These are phyloP conservation scores for Polygonum aviculare DNA, from an alignment of 148 eudicot genomes.

Conservation along the genomic window DNA sequence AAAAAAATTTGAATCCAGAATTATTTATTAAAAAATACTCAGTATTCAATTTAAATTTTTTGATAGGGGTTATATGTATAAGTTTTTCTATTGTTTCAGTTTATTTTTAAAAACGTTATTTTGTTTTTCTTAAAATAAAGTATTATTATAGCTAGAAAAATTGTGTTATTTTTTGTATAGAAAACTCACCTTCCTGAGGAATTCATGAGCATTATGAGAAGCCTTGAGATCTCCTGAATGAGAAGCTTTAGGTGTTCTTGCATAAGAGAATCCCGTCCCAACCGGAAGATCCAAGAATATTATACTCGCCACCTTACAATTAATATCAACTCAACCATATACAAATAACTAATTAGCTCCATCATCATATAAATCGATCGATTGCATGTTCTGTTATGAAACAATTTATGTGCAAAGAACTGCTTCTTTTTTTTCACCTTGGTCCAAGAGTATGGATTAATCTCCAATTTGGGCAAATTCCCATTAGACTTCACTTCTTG, in stretches of 20 bases:
- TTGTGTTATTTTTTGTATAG: not conserved
- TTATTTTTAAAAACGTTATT: too few relatives aligned
- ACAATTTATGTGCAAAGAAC: not conserved
- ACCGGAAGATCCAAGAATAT: conserved; percentile 39
- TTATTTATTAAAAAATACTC: too few relatives aligned
- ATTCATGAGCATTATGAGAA: conserved; percentile 25
- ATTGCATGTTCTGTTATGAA: not conserved
- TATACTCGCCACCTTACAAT: conserved; percentile 32
- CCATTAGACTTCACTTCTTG: conserved; percentile 21
- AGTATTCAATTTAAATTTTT: too few relatives aligned
- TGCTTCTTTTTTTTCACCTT: conserved; percentile 21
- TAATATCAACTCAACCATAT: not conserved
- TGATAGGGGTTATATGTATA: too few relatives aligned
- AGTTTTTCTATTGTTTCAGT: too few relatives aligned
- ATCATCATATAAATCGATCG: not conserved
- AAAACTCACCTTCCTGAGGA: conserved; percentile 35
- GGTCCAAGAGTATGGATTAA: conserved; percentile 45
- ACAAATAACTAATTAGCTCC: not conserved
- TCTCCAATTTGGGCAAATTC: conserved; percentile 26
- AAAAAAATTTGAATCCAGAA: too few relatives aligned
- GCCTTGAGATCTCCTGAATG: conserved; percentile 24
- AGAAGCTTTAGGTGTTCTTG: conserved; percentile 26
- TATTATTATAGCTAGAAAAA: too few relatives aligned
- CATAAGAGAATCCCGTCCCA: conserved; percentile 48
- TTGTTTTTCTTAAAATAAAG: too few relatives aligned